Percentiles rank a stretch among this genome's conserved stretches.
phyloP scores from a whole-genome alignment of 164 flowering plant species.

The Taxillus chinensis region DNA sequence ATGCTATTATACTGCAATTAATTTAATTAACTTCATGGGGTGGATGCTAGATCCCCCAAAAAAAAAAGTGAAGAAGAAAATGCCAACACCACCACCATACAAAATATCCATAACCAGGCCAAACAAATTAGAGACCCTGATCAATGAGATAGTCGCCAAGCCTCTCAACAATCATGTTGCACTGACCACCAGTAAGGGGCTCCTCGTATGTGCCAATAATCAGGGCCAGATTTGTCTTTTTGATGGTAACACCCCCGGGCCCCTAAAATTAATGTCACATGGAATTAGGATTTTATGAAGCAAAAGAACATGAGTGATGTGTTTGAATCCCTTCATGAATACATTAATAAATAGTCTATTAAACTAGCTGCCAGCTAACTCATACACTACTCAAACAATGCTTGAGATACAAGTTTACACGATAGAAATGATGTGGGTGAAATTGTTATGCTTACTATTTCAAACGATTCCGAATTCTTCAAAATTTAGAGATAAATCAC shows the following conservation, averaged over 20 bases:
- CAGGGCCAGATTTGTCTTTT: slow-evolving; percentile 38
- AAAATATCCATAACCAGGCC: not conserved
- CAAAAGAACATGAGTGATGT: not conserved
- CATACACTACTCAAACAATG: no score
- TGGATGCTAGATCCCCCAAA: not conserved
- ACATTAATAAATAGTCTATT: no score
- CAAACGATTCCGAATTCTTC: no score
- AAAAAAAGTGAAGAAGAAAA: not conserved
- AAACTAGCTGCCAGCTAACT: no score
- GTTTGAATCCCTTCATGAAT: no score
- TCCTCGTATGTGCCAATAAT: slow-evolving; percentile 45
- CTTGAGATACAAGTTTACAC: no score
- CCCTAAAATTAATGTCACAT: slow-evolving; percentile 21
- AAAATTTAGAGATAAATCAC: no score
- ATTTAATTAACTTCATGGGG: not conserved
- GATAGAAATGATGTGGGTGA: no score
- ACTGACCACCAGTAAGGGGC: slow-evolving; percentile 46
- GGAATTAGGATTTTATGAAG: not conserved
- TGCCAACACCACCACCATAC: not conserved
- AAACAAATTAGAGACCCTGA: slow-evolving; percentile 20
- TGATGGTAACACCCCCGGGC: slow-evolving; percentile 39
- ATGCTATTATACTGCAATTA: not conserved
- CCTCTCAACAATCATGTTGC: slow-evolving; percentile 51
- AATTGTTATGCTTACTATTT: no score
- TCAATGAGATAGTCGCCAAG: slow-evolving; percentile 41